These are phyloP conservation scores for Raffaelea ambrosiae DNA, from an alignment of 2,329 filamentous ascomycete genomes.

Conservation along the genomic window DNA sequence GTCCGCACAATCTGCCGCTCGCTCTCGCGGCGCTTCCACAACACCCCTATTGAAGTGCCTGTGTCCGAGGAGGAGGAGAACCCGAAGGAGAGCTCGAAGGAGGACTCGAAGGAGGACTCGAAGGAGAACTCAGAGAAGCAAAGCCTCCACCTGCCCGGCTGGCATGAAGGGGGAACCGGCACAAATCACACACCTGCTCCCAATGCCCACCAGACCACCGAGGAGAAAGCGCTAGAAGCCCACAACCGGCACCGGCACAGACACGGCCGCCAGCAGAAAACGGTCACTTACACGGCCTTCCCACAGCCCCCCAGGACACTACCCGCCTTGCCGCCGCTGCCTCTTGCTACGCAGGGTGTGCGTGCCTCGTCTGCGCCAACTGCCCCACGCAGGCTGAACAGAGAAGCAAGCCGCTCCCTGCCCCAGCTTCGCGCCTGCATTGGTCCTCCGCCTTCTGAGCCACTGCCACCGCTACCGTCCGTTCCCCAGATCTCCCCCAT, in stretches of 20 bases:
- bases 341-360: neutral
- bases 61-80: slow-evolving; percentile 9
- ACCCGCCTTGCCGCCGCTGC: slow-evolving; percentile 3
- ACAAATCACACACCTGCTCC: too few species aligned
- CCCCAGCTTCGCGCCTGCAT: slow-evolving; percentile 8
- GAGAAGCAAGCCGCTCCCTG: slow-evolving; percentile 9
- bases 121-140: neutral
- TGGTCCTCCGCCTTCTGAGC: slow-evolving; percentile 5
- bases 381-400: slow-evolving; percentile 4
- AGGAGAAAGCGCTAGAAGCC: too few species aligned
- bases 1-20: neutral
- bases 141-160: neutral
- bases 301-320: slow-evolving; percentile 2
- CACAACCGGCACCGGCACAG: too few species aligned
- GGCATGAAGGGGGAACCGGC: too few species aligned
- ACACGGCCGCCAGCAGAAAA: slow-evolving; percentile 9
- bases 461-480: slow-evolving; percentile 10
- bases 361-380: neutral
- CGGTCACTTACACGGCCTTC: slow-evolving; percentile 5
- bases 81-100: neutral
- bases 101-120: neutral
- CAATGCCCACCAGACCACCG: slow-evolving; percentile 9
- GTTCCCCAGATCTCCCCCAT: slow-evolving; percentile 3
- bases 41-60: slow-evolving; percentile 3
- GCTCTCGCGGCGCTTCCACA: slow-evolving; percentile 6